These are phyloP conservation scores for Cutaneotrichosporon mucoides DNA, from an alignment of 1,284 basidiomycete species.

Conservation along the genomic window DNA sequence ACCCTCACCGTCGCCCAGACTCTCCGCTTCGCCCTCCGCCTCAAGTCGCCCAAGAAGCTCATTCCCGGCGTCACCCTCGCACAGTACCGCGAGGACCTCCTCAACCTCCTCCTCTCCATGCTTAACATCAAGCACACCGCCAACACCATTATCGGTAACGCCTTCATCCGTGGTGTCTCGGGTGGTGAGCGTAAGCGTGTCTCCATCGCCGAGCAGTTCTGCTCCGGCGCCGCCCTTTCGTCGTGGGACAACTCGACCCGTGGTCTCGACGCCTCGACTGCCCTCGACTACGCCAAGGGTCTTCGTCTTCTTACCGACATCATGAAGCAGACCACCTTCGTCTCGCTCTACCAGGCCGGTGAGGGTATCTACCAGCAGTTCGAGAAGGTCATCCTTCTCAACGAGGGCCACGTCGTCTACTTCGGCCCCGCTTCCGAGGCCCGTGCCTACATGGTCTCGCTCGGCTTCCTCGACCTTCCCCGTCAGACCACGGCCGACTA, in stretches of 20 bases:
- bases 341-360: slow-evolving; percentile 59
- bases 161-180: slow-evolving; percentile 54
- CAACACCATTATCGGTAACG: slow-evolving; percentile 54
- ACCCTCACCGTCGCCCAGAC: slow-evolving; percentile 60
- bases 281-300: slow-evolving; percentile 58
- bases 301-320: slow-evolving; percentile 57
- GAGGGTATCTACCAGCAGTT: slow-evolving; percentile 64
- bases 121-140: slow-evolving; percentile 60
- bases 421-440: slow-evolving; percentile 55
- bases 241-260: slow-evolving; percentile 55
- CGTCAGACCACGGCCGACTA: slow-evolving; percentile 63
- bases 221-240: slow-evolving; percentile 47
- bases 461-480: slow-evolving; percentile 52
- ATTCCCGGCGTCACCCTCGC: slow-evolving; percentile 52
- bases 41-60: slow-evolving; percentile 55
- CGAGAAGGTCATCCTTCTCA: slow-evolving; percentile 62
- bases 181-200: slow-evolving; percentile 52
- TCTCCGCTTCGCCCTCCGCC: slow-evolving; percentile 54
- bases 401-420: slow-evolving; percentile 55
- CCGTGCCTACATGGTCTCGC: slow-evolving; percentile 53
- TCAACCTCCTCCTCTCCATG: slow-evolving; percentile 57
- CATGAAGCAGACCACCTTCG: slow-evolving; percentile 50
- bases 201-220: slow-evolving; percentile 58
- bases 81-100: slow-evolving; percentile 55
- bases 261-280: slow-evolving; percentile 57